These are phyloP conservation scores for Quillaja saponaria DNA, from an alignment of 306 rosid species.

Conservation along the genomic window DNA sequence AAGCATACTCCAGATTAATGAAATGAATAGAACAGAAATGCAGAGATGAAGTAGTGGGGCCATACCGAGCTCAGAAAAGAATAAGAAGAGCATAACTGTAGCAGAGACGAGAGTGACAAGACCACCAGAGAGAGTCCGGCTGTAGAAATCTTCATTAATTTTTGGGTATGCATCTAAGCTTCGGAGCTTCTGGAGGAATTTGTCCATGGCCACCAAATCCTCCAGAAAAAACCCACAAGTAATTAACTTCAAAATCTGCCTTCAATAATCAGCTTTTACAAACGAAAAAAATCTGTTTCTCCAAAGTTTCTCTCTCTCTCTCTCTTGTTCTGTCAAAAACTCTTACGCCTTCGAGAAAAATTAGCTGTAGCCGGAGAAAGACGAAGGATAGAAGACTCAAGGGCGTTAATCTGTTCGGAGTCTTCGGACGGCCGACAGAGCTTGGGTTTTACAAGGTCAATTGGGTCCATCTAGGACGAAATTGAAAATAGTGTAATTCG, in stretches of 20 bases:
- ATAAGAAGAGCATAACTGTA: conserved; percentile 66
- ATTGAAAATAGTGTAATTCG: no score
- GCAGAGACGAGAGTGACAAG: conserved; percentile 75
- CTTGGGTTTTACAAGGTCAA: no score
- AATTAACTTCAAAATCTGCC: not conserved
- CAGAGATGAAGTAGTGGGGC: not conserved
- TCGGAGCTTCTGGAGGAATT: conserved; percentile 65
- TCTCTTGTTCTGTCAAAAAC: not conserved
- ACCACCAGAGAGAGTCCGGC: conserved; percentile 87
- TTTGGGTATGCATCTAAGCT: conserved; percentile 91
- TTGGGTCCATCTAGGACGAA: no score
- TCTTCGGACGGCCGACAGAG: no score
- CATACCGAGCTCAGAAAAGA: conserved; percentile 88
- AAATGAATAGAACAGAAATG: not conserved
- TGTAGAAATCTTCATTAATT: conserved; percentile 86
- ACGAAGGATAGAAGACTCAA: not conserved
- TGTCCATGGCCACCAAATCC: conserved; percentile 51
- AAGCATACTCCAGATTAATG: conserved; percentile 5
- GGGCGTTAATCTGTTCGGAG: no score
- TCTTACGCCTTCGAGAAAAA: no score
- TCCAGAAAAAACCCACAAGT: conserved; percentile 16
- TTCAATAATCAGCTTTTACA: not conserved
- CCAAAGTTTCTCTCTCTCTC: not conserved
- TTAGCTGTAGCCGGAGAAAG: not conserved
- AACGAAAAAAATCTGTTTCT: not conserved